Evolutionary conservation across 2,329 filamentous ascomycete species (phyloP), one percentile per base, ranked within the genome.

Genomic region (Alternaria sp.): DNA sequence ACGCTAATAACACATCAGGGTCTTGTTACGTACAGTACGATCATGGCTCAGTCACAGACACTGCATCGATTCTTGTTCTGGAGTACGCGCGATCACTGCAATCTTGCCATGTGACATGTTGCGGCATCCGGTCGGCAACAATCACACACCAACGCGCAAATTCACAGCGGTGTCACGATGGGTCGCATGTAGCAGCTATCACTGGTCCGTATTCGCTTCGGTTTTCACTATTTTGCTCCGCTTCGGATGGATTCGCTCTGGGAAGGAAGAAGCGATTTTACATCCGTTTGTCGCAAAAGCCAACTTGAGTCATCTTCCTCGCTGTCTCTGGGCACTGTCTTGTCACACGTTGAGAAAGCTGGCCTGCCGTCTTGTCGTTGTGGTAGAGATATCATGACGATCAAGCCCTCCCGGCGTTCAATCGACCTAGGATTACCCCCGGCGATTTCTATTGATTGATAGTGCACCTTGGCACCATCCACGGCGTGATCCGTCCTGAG

Each of bases 401-500:
- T 52, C 32, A 28, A 52, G 52, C 53, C 32, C 34, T 60, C 38
- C 45, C n/a, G 53, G 46, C 43, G 6, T 36, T 45, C 43, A 43
- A n/a, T 53, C 38, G 34, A 32, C 43, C 59, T 48, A 40, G 59
- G 48, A 54, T 53, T 12, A 18, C 48, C 48, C 40, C 48, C 41
- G 36, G 34, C 54, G 30, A 44, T 28, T 58, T 53, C 49, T 61
- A 54, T 61, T 58, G 59, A 61, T n/a, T 54, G 59, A 36, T 58
- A 49, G 43, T 41, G 49, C 49, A 46, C 48, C 49, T 58, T 58
- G 49, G 54, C 59, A 28, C 12, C n/a, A n/a, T 40, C 20, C 36
- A 20, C 46, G 43, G 36, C 53, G 28, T 44, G 48, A 54, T 58
- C 50, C 53, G 40, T 30, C 54, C 18, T 52, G 30, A 41, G 46